Percentiles rank a stretch among this genome's conserved stretches.
Conservation (phyloP, 148 eudicot species). For the Vaccinium vitisidaea region DNA sequence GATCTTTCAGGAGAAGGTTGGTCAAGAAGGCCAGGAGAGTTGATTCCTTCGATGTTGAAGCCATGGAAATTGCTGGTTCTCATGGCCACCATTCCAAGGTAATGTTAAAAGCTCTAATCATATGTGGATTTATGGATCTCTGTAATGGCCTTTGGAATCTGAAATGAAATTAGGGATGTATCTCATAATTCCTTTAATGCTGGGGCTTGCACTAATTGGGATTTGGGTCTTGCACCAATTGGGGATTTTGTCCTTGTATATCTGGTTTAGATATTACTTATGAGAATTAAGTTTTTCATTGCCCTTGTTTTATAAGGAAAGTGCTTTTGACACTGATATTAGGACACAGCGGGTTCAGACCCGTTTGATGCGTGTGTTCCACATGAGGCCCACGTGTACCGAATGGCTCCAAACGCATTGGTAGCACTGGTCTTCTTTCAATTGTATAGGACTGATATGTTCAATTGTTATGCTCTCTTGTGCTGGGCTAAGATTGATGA, state of each 20-base stretch:
- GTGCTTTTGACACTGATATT: neutral
- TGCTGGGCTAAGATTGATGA: neutral
- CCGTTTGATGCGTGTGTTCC: neutral
- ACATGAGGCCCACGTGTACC: neutral
- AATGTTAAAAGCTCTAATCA: neutral
- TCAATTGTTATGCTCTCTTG: neutral
- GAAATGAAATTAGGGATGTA: neutral
- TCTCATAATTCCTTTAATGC: neutral
- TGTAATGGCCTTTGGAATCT: neutral
- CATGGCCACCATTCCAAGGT: constrained; percentile 75
- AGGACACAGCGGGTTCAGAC: neutral
- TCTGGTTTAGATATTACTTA: neutral
- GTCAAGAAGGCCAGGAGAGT: constrained; percentile 78
- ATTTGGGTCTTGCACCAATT: neutral
- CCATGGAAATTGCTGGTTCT: constrained; percentile 78
- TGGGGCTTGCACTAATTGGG: neutral
- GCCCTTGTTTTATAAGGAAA: neutral
- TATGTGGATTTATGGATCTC: neutral
- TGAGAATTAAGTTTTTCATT: neutral
- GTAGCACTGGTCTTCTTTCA: neutral
- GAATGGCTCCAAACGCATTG: neutral
- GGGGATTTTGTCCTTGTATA: neutral
- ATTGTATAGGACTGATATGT: neutral
- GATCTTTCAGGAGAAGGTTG: constrained; percentile 71
- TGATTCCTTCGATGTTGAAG: constrained; percentile 94